phyloP scores from a whole-genome alignment of 2,329 filamentous ascomycete genomes.

The Fusarium verrucosum region DNA sequence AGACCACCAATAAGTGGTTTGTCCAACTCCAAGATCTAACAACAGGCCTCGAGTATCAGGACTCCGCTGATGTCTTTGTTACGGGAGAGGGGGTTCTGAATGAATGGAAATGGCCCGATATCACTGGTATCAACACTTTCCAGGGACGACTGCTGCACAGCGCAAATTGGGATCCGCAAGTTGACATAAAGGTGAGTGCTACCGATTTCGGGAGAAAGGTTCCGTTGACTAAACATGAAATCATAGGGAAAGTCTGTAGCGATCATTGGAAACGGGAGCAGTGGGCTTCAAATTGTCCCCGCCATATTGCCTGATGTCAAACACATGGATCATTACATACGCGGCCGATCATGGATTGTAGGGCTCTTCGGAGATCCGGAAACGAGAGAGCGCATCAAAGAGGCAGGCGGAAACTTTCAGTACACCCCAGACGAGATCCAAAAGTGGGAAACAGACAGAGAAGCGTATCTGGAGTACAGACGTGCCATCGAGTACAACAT shows the following conservation, averaged over 20 bases:
- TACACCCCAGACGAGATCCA: not conserved
- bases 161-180: slow-evolving; percentile 3
- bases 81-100: slow-evolving; percentile 15
- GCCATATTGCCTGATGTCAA: not conserved
- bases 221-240: accelerated
- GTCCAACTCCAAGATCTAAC: slow-evolving; percentile 11
- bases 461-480: slow-evolving; percentile 7
- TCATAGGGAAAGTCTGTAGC: slow-evolving; percentile 1
- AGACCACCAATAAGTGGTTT: not conserved
- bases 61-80: slow-evolving; percentile 4
- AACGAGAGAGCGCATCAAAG: not conserved
- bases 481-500: slow-evolving; percentile 9
- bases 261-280: slow-evolving; percentile 10
- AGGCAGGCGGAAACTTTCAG: slow-evolving; percentile 9
- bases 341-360: slow-evolving; percentile 5
- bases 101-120: slow-evolving; percentile 20
- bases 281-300: slow-evolving; percentile 15
- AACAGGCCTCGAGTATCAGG: not conserved
- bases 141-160: slow-evolving; percentile 6
- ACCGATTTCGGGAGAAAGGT: accelerated
- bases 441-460: slow-evolving; percentile 5
- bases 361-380: slow-evolving; percentile 9
- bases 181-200: not conserved
- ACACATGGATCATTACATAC: slow-evolving; percentile 21
- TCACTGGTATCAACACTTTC: not conserved